phyloP scores from a whole-genome alignment of 306 rosid genomes.

The Inga leiocalycina region DNA sequence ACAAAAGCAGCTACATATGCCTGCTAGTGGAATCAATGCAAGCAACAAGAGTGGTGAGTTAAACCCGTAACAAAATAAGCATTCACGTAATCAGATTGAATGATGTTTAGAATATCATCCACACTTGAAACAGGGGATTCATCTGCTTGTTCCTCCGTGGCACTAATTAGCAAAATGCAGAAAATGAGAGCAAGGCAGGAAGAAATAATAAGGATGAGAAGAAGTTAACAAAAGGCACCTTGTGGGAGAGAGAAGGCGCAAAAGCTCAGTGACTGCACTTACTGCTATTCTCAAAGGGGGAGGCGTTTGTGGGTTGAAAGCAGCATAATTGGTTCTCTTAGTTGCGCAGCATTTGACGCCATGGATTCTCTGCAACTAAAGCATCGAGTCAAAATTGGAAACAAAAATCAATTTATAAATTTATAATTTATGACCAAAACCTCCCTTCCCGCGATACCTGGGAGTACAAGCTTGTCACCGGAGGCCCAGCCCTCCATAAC shows the following conservation, averaged over 20 bases:
- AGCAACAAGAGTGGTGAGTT: background rate
- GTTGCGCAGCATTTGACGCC: slow-evolving; percentile 41
- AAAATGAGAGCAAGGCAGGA: background rate
- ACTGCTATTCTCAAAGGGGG: slow-evolving; percentile 64
- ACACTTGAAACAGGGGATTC: slow-evolving; percentile 52
- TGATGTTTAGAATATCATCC: slow-evolving; percentile 68
- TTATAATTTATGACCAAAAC: background rate
- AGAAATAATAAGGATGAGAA: background rate
- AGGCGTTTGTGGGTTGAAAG: slow-evolving; percentile 46
- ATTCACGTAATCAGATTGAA: slow-evolving; percentile 58
- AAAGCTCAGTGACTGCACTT: slow-evolving; percentile 70
- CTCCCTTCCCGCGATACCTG: background rate
- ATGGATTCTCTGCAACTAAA: slow-evolving; percentile 28
- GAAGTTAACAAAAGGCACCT: slow-evolving; percentile 35
- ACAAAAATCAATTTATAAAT: background rate
- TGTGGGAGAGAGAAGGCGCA: slow-evolving; percentile 63
- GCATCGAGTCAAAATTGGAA: background rate
- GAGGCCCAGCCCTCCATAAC: background rate
- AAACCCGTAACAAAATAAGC: slow-evolving; percentile 84
- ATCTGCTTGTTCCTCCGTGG: slow-evolving; percentile 32
- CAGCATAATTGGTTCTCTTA: slow-evolving; percentile 24
- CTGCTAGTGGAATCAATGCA: background rate
- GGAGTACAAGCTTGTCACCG: background rate
- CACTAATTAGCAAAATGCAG: slow-evolving; percentile 36
- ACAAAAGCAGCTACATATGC: no score